Base-by-base conservation (phyloP, 2,329 filamentous ascomycete species). In the Sclerotinia minor region DNA sequence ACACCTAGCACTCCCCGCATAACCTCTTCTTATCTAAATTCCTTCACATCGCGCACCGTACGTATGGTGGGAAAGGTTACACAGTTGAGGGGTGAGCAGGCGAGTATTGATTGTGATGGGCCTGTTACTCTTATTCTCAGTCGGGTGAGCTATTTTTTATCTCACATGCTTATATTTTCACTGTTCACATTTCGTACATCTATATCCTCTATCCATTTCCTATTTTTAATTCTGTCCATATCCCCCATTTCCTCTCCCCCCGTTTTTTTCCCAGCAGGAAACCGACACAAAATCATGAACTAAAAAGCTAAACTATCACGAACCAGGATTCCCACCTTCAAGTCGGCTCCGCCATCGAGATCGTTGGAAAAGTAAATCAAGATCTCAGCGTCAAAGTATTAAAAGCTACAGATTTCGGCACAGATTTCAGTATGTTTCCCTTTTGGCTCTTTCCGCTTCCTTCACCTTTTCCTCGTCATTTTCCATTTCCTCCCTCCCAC, bases 31-130 rank as follows among this genome's bases (percentile, higher is more conserved):
- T 91, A 94, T 80, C 89, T 98, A 68, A 87, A 92, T 77, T 84
- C 84, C 76, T 96, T 94, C 81, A 83, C 88, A 72, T 83, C 84
- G 72, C 85, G 87, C 72, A 91, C 91, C 70, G 91, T 98, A 71
- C 93, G 93, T 74, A 83, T 98, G 67, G 84, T 96, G 6, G 95
- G 95, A 75, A 93, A 90, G 75, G 93, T 98, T 58, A 85, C 87
- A 5, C 89, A 95, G 75, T 83, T 98, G 32, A 89, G 89, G 64
- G 94, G 94, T 72, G 91, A 95, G 64, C 85, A 86, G 63, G 94
- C 93, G 0, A 87, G 88, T 7, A 85, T 98, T 41, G 92, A 97
- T 68, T 89, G 92, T 7, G 89, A 88, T 35, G 94, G 94, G 0
- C 85, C 87, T 29, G 86, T 97, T 35, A 91, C 88, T 0, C 83